These are phyloP conservation scores for Tetrahymena thermophila DNA, from an alignment of 73 alveolate species.

Conservation along the genomic window DNA sequence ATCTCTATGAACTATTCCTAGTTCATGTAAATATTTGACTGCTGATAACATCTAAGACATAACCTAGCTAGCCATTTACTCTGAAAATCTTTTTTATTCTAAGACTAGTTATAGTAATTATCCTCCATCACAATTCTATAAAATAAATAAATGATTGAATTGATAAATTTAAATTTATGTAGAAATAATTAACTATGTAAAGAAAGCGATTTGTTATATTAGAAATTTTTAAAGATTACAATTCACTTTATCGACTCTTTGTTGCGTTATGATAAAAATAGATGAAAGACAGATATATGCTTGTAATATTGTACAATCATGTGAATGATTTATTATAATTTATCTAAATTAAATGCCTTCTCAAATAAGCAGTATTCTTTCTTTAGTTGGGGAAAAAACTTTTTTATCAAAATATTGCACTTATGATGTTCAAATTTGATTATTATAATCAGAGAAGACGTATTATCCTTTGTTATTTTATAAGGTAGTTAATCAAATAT, in stretches of 20 bases:
- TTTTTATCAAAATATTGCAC: neutral
- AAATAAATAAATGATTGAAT: neutral
- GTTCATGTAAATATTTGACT: constrained; percentile 43
- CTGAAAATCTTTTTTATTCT: constrained; percentile 2
- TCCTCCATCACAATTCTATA: neutral
- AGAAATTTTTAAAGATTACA: neutral
- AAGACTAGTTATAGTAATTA: neutral
- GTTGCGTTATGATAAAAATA: neutral
- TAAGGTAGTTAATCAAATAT: neutral
- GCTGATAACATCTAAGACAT: constrained; percentile 51
- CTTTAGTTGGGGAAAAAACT: neutral
- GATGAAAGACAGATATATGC: neutral
- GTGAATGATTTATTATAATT: neutral
- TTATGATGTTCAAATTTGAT: neutral
- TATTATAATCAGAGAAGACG: neutral
- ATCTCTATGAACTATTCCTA: constrained; percentile 67
- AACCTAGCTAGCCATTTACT: constrained; percentile 41
- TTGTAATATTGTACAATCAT: neutral
- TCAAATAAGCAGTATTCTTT: neutral
- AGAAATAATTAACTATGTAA: no score
- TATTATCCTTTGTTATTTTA: no score
- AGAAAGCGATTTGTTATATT: neutral
- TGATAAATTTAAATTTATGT: neutral
- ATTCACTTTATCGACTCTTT: no score
- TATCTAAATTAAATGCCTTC: neutral